Conservation (phyloP, 2,329 filamentous ascomycete species). For the Endothia cerciana region DNA sequence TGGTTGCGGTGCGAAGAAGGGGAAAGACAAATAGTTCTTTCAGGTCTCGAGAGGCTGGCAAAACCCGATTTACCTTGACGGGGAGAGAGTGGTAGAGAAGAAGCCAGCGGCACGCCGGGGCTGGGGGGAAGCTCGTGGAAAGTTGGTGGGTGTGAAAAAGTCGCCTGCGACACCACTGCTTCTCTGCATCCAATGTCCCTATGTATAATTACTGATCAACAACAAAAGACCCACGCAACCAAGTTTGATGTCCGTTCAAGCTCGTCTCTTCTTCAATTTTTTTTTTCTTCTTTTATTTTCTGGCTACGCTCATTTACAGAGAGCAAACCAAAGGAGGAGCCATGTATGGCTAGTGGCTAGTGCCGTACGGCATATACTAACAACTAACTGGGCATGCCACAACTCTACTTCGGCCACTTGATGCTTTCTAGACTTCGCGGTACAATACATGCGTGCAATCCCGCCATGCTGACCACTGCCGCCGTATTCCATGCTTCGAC, state of each 20-base stretch:
- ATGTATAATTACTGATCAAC: too few species aligned
- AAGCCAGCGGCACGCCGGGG: too few species aligned
- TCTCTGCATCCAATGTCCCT: too few species aligned
- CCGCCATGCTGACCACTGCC: neutral
- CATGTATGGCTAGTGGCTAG: neutral
- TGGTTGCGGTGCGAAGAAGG: neutral
- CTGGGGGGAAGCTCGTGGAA: too few species aligned
- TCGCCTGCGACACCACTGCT: too few species aligned
- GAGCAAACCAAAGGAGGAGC: neutral
- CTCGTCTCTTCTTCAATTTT: neutral
- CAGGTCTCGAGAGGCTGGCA: neutral
- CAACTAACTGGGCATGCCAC: neutral
- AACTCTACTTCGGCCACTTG: neutral
- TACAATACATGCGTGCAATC: neutral
- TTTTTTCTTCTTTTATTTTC: neutral
- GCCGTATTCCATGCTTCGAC: neutral
- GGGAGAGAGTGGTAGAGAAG: too few species aligned
- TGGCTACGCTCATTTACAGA: neutral
- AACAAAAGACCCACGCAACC: neutral
- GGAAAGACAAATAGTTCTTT: neutral
- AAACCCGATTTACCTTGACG: neutral
- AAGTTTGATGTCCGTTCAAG: neutral
- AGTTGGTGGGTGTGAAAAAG: too few species aligned
- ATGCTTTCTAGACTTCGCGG: neutral
- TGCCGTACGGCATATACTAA: neutral